Evolutionary conservation across 2,329 filamentous ascomycete genomes (phyloP), one percentile per base, ranked within the genome.

Genomic region (Pseudopyrenochaeta lycopersici): DNA sequence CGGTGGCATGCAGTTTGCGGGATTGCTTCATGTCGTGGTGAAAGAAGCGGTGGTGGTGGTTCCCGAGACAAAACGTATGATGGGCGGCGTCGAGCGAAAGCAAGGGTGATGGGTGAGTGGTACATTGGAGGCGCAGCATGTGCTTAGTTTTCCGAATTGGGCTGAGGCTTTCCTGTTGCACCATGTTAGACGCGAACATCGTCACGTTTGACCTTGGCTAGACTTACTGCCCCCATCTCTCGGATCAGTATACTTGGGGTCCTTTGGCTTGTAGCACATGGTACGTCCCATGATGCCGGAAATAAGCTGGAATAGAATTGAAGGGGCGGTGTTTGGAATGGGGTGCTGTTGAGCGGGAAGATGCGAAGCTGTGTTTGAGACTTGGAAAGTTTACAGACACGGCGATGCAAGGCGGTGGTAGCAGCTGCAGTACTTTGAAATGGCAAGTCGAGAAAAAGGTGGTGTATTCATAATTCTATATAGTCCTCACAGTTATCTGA

Each of bases 401-500:
- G 39, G 42, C 18, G 38, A 60, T 57, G 46, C 49, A 47, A 47
- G 42, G 58, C 42, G 58, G 60, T 54, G 59, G 57, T 67, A 53
- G 54, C 40, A 47, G 54, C 62, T 53, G 60, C 49, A 41, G 52
- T 60, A 55, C 50, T 62, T 35, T 67, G 59, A 60, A 54, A 64
- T 56, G 54, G 45, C 57, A 49, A 56, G 52, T 57, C 44, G 45
- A 62, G 60, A 54, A 46, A 54, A 49, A 57, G 52, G 52, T 51
- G 48, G 62, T 66, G 57, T 67, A 68, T 65, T 62, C 55, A 56
- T n/a, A n/a, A n/a, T n/a, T n/a, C n/a, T n/a, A n/a, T n/a, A n/a
- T n/a, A n/a, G n/a, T n/a, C n/a, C n/a, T n/a, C n/a, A n/a, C n/a
- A n/a, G n/a, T n/a, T n/a, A n/a, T n/a, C n/a, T n/a, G n/a, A 57